phyloP scores from a whole-genome alignment of 2,329 filamentous ascomycete genomes.

The Colletotrichum sp. region DNA sequence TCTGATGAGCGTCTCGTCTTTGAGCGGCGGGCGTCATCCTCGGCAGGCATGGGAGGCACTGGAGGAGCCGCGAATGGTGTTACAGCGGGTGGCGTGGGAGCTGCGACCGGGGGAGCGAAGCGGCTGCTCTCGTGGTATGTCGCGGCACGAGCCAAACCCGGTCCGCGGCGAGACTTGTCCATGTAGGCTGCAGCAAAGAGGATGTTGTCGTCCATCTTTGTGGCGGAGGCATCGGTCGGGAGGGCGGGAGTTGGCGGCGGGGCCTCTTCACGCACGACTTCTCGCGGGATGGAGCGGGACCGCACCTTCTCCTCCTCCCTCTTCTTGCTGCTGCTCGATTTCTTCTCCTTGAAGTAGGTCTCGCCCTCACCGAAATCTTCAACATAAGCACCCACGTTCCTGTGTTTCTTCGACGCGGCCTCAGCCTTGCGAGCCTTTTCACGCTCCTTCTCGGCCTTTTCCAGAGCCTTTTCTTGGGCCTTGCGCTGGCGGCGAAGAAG shows the following conservation, averaged over 20 bases:
- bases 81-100: slow-evolving; percentile 14
- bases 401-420: slow-evolving; percentile 28
- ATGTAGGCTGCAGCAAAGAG: slow-evolving; percentile 20
- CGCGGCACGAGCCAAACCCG: neutral
- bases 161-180: slow-evolving; percentile 13
- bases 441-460: slow-evolving; percentile 39
- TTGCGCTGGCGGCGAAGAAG: slow-evolving; percentile 38
- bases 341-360: slow-evolving; percentile 37
- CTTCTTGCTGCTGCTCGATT: slow-evolving; percentile 38
- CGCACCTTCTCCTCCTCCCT: slow-evolving; percentile 32
- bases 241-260: neutral
- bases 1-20: slow-evolving; percentile 22
- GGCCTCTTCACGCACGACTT: neutral
- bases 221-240: neutral
- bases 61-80: slow-evolving; percentile 1
- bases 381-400: slow-evolving; percentile 31
- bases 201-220: slow-evolving; percentile 4
- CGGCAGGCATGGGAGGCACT: neutral
- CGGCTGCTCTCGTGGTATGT: neutral
- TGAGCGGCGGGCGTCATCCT: slow-evolving; percentile 22
- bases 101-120: slow-evolving; percentile 6
- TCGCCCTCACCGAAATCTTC: slow-evolving; percentile 38
- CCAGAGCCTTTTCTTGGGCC: slow-evolving; percentile 32
- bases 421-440: slow-evolving; percentile 42
- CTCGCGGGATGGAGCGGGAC: slow-evolving; percentile 12